Conservation (phyloP, 1,139 yeast genomes). For the Suhomyces anneliseae region DNA sequence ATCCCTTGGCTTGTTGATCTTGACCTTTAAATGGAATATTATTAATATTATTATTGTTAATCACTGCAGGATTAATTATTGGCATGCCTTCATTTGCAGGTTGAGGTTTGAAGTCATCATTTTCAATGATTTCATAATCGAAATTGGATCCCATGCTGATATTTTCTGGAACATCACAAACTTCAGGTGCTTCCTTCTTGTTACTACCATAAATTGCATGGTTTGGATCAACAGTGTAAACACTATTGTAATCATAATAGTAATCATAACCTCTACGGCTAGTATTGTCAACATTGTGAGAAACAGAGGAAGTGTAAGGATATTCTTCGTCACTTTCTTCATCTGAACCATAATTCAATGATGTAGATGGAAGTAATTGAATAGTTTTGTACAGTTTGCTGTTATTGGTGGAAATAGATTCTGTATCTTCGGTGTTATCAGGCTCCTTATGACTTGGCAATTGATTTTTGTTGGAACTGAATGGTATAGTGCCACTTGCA, state of each 20-base stretch:
- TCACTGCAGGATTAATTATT: conserved; percentile 23
- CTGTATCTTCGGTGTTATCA: conserved; percentile 25
- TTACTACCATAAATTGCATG: conserved; percentile 41
- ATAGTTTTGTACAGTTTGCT: conserved; percentile 52
- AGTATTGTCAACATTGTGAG: conserved; percentile 72
- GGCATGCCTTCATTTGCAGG: conserved; percentile 17
- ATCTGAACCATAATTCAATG: conserved; percentile 74
- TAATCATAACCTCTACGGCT: conserved; percentile 72
- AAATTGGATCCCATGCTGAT: conserved; percentile 43
- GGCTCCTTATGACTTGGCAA: conserved; percentile 9
- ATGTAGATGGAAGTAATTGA: conserved; percentile 77
- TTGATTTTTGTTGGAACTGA: conserved; percentile 15
- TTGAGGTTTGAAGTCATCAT: conserved; percentile 14
- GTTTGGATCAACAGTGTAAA: conserved; percentile 61
- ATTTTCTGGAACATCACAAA: conserved; percentile 48
- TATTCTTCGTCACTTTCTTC: conserved; percentile 60
- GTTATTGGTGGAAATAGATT: conserved; percentile 23
- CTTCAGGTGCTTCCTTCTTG: conserved; percentile 33
- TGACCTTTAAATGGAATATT: conserved; percentile 5
- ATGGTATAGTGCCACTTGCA: conserved; percentile 15
- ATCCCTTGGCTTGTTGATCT: not conserved
- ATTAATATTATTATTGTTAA: conserved; percentile 16
- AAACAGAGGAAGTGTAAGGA: conserved; percentile 59
- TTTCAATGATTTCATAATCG: conserved; percentile 37
- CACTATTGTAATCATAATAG: conserved; percentile 85